phyloP scores from a whole-genome alignment of 2,329 filamentous ascomycete species.

The Curvularia sp. region DNA sequence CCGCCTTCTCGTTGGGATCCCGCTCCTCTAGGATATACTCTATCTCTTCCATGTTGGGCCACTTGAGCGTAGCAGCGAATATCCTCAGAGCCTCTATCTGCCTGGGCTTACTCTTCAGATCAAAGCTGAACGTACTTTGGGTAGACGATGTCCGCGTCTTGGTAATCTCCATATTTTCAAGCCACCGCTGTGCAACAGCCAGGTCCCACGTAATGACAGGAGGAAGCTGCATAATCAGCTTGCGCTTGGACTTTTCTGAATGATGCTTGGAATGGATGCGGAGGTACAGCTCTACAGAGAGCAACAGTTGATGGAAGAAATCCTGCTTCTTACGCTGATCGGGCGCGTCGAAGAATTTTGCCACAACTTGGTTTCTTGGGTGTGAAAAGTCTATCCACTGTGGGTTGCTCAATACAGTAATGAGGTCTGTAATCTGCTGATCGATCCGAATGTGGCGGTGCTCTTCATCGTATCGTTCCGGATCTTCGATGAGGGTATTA shows the following conservation, averaged over 20 bases:
- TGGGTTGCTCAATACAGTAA: conserved; percentile 71
- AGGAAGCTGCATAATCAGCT: conserved; percentile 69
- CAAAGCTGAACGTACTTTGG: conserved; percentile 63
- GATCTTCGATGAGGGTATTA: conserved; percentile 70
- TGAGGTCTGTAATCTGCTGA: conserved; percentile 75
- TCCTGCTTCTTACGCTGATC: conserved; percentile 66
- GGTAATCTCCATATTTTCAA: conserved; percentile 72
- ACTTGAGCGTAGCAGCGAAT: conserved; percentile 76
- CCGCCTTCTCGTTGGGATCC: conserved; percentile 56
- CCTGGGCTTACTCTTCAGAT: conserved; percentile 69
- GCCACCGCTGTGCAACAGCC: conserved; percentile 76
- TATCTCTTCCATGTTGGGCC: conserved; percentile 74
- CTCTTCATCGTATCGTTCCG: conserved; percentile 63
- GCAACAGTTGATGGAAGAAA: conserved; percentile 79
- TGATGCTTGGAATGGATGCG: conserved; percentile 71
- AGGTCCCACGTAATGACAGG: conserved; percentile 76
- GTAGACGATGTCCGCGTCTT: conserved; percentile 59
- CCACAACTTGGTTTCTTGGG: conserved; percentile 74
- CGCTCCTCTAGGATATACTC: conserved; percentile 68
- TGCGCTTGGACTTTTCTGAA: conserved; percentile 68
- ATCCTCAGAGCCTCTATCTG: conserved; percentile 73
- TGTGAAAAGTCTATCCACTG: conserved; percentile 78
- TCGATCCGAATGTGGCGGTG: conserved; percentile 68
- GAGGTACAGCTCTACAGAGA: conserved; percentile 74
- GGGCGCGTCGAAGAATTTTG: conserved; percentile 70